Base-by-base conservation (phyloP, 805 yeast genomes). In the Brettanomyces bruxellensis region DNA sequence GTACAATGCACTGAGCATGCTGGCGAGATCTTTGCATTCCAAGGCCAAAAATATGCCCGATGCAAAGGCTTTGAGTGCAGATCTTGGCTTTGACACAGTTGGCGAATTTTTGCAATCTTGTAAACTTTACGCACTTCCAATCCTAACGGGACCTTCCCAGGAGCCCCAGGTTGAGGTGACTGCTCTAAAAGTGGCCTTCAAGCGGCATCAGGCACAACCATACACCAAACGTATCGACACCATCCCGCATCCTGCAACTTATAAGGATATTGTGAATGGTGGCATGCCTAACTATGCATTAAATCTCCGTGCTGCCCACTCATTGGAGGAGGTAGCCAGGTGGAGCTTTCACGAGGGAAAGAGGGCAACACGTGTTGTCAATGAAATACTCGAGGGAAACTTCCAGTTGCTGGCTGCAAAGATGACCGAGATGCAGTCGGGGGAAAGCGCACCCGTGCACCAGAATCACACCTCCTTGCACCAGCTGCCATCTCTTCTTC, bases 51-150 rank as follows among this genome's bases (percentile, higher is more conserved):
- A 88, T 1, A 76, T 82, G 49, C 70, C 80, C 5, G 50, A 51
- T 4, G 70, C 78, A 0, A 55, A 57, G 1, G 60, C 73, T 8
- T 61, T 90, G 13, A 60, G 65, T 18, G 60, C 65, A 1, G 60
- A 78, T 51, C 69, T 93, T 22, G 84, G 88, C 0, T 91, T 86
- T 60, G 89, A 86, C 55, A 62, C 73, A n/a, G 55, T 64, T 0
- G 73, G 71, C 0, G 79, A 81, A 44, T 56, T 86, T 12, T 46
- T 65, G 3, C 68, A 65, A 32, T 86, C 87, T 55, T 81, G 86
- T 41, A 61, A 71, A 1, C 75, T 85, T 55, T 88, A 83, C 59
- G 81, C 78, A 2, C 67, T 88, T 25, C 77, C 73, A 14, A 38
- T 51, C 1, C 41, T 48, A 1, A 69, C 67, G 12, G 59, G 66